A percentile compares a stretch with the other conserved stretches of the same genome.
Conservation (phyloP, 169 alveolate species). For the Plasmodium reichenowi region DNA sequence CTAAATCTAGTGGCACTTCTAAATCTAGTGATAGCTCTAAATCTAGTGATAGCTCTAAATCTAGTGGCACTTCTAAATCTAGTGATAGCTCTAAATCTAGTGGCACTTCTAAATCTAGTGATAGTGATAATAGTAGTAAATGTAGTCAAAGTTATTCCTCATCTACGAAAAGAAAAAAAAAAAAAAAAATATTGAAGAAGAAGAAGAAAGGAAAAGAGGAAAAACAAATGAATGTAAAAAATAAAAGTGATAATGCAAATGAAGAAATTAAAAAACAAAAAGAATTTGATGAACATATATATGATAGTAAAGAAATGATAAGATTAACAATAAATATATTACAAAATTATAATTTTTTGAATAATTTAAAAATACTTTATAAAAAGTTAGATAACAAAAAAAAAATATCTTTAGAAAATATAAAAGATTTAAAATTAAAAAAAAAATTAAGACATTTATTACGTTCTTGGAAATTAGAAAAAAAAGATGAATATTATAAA, state of each 20-base stretch:
- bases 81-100: constrained; percentile 6
- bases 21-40: background rate
- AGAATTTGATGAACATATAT: constrained; percentile 66
- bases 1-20: background rate
- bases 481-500: constrained; percentile 67
- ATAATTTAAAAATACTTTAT: constrained; percentile 70
- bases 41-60: constrained; percentile 2
- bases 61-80: background rate
- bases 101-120: background rate
- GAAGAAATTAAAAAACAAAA: background rate
- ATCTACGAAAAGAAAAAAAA: background rate
- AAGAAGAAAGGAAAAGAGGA: background rate
- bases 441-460: constrained; percentile 86
- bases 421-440: constrained; percentile 79
- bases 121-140: constrained; percentile 12
- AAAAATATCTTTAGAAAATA: constrained; percentile 74
- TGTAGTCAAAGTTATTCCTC: background rate
- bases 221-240: background rate
- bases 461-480: constrained; percentile 81
- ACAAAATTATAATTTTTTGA: constrained; percentile 69
- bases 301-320: constrained; percentile 77
- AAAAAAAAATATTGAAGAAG: background rate
- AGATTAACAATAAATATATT: constrained; percentile 63
- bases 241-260: background rate
- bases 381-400: constrained; percentile 73